These are phyloP conservation scores for Solanum gandarillasii DNA, from an alignment of 257 asterid genomes.

Conservation along the genomic window DNA sequence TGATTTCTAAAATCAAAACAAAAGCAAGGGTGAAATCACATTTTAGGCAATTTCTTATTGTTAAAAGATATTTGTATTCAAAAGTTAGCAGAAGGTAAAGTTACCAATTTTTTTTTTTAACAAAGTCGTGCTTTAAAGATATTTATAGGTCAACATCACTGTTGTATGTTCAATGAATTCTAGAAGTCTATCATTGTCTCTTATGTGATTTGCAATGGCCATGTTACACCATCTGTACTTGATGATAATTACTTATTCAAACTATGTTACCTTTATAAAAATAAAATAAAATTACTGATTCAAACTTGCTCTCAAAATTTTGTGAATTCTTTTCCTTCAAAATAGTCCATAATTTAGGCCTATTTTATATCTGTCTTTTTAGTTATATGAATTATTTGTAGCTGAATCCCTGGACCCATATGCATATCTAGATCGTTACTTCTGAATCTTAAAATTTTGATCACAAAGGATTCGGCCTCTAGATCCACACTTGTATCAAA, in stretches of 20 bases:
- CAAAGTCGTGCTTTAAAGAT: neutral
- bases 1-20: neutral
- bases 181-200: neutral
- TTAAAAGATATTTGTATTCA: neutral
- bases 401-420: neutral
- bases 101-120: neutral
- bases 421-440: too few species aligned
- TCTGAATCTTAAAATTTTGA: neutral
- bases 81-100: neutral
- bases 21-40: neutral
- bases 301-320: neutral
- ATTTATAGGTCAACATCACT: neutral
- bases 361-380: neutral
- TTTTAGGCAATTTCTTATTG: neutral
- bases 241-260: neutral
- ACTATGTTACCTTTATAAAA: neutral
- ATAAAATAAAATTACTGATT: too few species aligned
- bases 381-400: neutral
- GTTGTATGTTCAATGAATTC: neutral
- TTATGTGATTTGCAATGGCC: neutral
- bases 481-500: neutral
- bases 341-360: neutral
- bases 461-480: neutral
- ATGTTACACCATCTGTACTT: neutral
- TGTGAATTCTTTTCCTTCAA: neutral